These are phyloP conservation scores for Esteya vermicola DNA, from an alignment of 2,329 filamentous ascomycete genomes.

Conservation along the genomic window DNA sequence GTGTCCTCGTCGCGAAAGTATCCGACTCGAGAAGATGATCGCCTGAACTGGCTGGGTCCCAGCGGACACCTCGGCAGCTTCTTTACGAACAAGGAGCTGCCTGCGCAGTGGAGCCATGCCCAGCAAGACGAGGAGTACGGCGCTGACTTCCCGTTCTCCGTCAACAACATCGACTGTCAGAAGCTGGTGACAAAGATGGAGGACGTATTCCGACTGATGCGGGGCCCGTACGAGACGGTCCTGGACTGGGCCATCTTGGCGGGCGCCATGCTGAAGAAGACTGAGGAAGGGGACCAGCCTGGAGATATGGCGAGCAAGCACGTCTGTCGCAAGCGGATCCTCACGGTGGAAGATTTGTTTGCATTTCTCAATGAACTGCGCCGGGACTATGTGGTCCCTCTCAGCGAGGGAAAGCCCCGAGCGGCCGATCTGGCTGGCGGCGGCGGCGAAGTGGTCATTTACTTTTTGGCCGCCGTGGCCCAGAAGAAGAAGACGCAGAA, in stretches of 20 bases:
- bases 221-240: background rate
- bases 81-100: background rate
- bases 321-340: constrained; percentile 3
- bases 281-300: background rate
- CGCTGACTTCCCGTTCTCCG: constrained; percentile 7
- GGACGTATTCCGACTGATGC: constrained; percentile 4
- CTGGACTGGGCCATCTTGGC: constrained; percentile 7
- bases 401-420: too few species aligned
- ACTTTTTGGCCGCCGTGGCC: too few species aligned
- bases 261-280: background rate
- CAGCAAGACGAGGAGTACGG: background rate
- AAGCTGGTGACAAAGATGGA: constrained; percentile 4
- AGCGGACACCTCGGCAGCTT: constrained; percentile 4
- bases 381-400: too few species aligned
- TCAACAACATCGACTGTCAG: constrained; percentile 11
- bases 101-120: constrained; percentile 1
- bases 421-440: too few species aligned
- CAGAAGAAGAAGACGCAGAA: too few species aligned
- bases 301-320: background rate
- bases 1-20: background rate
- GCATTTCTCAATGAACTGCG: too few species aligned
- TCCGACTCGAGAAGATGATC: background rate
- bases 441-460: too few species aligned
- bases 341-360: too few species aligned
- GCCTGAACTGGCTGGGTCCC: background rate